Evolutionary conservation across 495 filamentous ascomycete genomes (phyloP).

Genomic region (Hamigera avellanea): DNA sequence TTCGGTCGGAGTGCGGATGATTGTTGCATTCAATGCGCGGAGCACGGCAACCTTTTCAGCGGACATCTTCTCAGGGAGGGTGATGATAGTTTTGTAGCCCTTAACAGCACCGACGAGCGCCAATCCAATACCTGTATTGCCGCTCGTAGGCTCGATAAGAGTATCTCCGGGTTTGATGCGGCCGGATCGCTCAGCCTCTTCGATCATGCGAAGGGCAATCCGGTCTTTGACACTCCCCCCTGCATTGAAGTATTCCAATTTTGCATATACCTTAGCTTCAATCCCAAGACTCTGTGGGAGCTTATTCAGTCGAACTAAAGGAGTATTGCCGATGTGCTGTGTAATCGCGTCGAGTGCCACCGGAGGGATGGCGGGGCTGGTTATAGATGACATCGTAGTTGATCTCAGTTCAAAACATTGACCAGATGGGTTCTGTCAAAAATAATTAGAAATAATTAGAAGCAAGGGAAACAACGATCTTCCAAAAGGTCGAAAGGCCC

Average conservation of each 20-base stretch:
- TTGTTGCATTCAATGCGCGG: slow-evolving; percentile 85
- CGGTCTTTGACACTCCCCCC: slow-evolving; percentile 97
- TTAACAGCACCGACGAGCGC: slow-evolving; percentile 91
- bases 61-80: slow-evolving; percentile 98
- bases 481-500: background rate
- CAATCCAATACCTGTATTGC: slow-evolving; percentile 96
- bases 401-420: background rate
- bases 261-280: slow-evolving; percentile 83
- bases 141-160: slow-evolving; percentile 93
- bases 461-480: background rate
- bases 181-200: slow-evolving; percentile 81
- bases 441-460: background rate
- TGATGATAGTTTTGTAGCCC: slow-evolving; percentile 95
- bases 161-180: slow-evolving; percentile 96
- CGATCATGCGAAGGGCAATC: slow-evolving; percentile 95
- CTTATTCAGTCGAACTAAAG: slow-evolving; percentile 82
- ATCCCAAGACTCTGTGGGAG: slow-evolving; percentile 85
- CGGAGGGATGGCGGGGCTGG: slow-evolving; percentile 40
- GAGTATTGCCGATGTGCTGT: slow-evolving; percentile 85
- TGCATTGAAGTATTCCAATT: slow-evolving; percentile 94
- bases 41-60: slow-evolving; percentile 94
- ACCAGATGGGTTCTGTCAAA: too few species aligned
- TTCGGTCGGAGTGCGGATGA: slow-evolving; percentile 93
- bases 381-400: slow-evolving; percentile 35
- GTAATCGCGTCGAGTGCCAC: slow-evolving; percentile 47